A percentile compares a stretch with the other conserved stretches of the same genome.
Conservation (phyloP, 331 rosid genomes). For the Arachis monticola region DNA sequence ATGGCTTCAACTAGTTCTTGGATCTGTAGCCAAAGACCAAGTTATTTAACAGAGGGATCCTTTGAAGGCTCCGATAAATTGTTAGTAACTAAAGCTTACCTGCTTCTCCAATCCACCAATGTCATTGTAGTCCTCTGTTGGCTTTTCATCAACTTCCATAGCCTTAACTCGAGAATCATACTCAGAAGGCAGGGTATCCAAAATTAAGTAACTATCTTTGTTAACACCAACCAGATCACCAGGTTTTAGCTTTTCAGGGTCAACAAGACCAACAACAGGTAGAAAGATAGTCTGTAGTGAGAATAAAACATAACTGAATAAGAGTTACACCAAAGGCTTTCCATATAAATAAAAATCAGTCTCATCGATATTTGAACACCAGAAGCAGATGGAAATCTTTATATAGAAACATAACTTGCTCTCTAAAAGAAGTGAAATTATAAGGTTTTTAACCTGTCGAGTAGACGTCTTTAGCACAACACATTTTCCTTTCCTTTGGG, state of each 20-base stretch:
- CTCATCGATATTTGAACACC: background rate
- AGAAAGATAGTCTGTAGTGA: constrained; percentile 74
- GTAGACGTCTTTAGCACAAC: constrained; percentile 88
- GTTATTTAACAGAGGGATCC: constrained; percentile 1
- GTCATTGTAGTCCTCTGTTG: constrained; percentile 88
- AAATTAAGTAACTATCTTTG: constrained; percentile 80
- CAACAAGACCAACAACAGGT: constrained; percentile 91
- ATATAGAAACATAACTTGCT: background rate
- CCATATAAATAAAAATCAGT: constrained; percentile 1
- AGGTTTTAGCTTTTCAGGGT: constrained; percentile 79
- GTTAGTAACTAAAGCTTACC: constrained; percentile 41
- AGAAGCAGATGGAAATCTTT: background rate
- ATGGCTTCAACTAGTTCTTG: constrained; percentile 92
- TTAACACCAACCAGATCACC: constrained; percentile 86
- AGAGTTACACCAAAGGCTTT: background rate
- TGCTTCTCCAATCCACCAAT: constrained; percentile 95
- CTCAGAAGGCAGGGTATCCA: constrained; percentile 91
- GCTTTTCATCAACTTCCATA: constrained; percentile 99
- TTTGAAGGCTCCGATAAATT: background rate
- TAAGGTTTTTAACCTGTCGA: constrained; percentile 56
- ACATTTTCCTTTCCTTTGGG: constrained; percentile 92
- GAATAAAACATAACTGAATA: constrained; percentile 22
- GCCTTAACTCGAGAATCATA: constrained; percentile 96
- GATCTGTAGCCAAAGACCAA: constrained; percentile 52
- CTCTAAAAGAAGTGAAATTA: background rate